Evolutionary conservation across 192 early-diverging fungal genomes (phyloP).

Genomic region (Gigaspora rosea): DNA sequence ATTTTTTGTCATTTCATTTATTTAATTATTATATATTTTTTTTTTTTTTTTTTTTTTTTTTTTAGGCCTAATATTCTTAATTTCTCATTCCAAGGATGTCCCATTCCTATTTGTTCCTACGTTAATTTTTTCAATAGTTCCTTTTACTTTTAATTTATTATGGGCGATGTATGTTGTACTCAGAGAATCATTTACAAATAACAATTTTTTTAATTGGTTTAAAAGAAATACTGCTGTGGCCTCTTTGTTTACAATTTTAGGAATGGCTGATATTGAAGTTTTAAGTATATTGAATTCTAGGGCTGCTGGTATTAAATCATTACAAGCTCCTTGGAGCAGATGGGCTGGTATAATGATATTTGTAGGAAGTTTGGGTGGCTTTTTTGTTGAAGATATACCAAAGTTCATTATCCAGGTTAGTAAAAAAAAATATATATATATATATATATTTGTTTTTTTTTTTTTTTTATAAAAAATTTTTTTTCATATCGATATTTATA

Average conservation of each 20-base stretch:
- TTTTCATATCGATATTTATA: background rate
- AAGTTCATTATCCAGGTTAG: slow-evolving; percentile 1
- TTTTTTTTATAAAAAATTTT: background rate
- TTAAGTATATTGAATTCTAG: slow-evolving; percentile 5
- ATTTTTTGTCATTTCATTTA: background rate
- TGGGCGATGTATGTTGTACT: background rate
- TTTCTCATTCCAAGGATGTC: slow-evolving; percentile 1
- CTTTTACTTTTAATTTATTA: background rate
- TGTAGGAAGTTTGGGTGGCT: background rate
- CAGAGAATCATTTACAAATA: background rate
- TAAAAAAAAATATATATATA: background rate
- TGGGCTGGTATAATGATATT: background rate
- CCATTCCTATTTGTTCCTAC: slow-evolving; percentile 3
- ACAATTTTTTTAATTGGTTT: background rate
- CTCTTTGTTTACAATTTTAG: background rate
- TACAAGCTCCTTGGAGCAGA: slow-evolving; percentile 4
- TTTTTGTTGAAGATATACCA: slow-evolving; percentile 9
- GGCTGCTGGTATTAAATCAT: background rate
- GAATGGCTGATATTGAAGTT: background rate
- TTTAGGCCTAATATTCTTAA: background rate
- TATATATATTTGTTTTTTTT: background rate
- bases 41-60: background rate
- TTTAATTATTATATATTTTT: background rate
- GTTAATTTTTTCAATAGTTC: background rate
- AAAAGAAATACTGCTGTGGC: background rate